Evolutionary conservation across 495 filamentous ascomycete species (phyloP), one percentile per base, ranked within the genome.

Genomic region (Penicillium bovifimosum): DNA sequence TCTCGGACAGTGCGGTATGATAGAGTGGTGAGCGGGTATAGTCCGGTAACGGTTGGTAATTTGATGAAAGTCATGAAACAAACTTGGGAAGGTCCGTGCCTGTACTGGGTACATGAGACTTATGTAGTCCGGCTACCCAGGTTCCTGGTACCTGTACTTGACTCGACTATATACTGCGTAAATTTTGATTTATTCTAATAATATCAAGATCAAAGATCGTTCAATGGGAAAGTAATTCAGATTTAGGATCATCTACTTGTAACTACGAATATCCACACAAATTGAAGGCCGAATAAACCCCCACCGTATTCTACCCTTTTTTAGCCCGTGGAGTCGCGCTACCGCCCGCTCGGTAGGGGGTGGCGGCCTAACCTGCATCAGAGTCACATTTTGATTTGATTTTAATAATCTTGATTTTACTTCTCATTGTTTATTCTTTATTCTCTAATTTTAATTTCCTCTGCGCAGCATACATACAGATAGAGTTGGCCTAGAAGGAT

Each of bases 291-390:
- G 40, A 56, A 53, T 47, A 50, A 26, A 24, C 44, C 53, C 40
- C 45, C 50, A 51, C 41, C 13, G 31, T 49, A 41, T 34, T 29
- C 41, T 18, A 36, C 24, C 38, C 43, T 50, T 47, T 45, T 52
- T 45, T 60, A 58, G 55, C 58, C 56, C 59, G 58, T 54, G 56
- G 53, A 55, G 50, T 59, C 50, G 56, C 63, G 58, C 61, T 69
- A 62, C 61, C 62, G 52, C 57, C 56, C 54, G 60, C 58, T 58
- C 63, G 61, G 60, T 64, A 69, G 66, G 68, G 68, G 68, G 68
- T 69, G 68, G 66, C 66, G 66, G 59, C 55, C 54, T 52, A 53
- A 55, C 52, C 33, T 47, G 46, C 46, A 48, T 39, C 46, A 36
- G 45, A 41, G 44, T 56, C 46, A 48, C 46, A 48, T 36, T 48